A percentile compares a stretch with the other conserved stretches of the same genome.
Conservation (phyloP, 768 basidiomycete genomes). For the Psilocybe subaeruginosa region DNA sequence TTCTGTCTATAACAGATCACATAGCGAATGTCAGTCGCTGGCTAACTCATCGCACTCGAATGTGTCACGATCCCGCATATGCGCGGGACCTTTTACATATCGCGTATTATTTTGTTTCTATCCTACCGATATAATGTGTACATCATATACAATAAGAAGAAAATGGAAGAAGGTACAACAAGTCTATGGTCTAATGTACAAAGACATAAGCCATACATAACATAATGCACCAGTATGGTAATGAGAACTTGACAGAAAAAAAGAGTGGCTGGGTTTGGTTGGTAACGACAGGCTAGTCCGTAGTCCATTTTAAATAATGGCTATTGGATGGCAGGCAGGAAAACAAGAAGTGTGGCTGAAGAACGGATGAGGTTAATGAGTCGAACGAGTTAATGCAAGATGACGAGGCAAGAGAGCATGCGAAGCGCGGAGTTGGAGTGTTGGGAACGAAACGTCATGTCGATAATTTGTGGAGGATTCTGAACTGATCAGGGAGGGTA, state of each 20-base stretch:
- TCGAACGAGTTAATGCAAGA: constrained; percentile 9
- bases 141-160: constrained; percentile 17
- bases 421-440: constrained; percentile 2
- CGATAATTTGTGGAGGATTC: neutral
- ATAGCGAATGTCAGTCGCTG: too few relatives aligned
- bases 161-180: constrained; percentile 1
- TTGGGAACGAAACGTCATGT: constrained; percentile 9
- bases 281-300: constrained; percentile 19
- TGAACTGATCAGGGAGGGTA: neutral
- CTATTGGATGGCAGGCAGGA: constrained; percentile 8
- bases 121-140: constrained; percentile 14
- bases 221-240: constrained; percentile 6
- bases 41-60: neutral
- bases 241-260: constrained; percentile 8
- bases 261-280: constrained; percentile 23
- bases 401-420: constrained; percentile 9
- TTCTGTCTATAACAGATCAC: too few relatives aligned
- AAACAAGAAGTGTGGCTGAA: neutral
- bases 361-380: constrained; percentile 1
- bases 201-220: neutral
- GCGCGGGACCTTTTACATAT: constrained; percentile 7
- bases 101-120: constrained; percentile 23
- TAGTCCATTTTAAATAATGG: constrained; percentile 22
- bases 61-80: neutral
- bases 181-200: constrained; percentile 4